Evolutionary conservation across 2,329 filamentous ascomycete species (phyloP).

Genomic region (Xylariaceae sp.): DNA sequence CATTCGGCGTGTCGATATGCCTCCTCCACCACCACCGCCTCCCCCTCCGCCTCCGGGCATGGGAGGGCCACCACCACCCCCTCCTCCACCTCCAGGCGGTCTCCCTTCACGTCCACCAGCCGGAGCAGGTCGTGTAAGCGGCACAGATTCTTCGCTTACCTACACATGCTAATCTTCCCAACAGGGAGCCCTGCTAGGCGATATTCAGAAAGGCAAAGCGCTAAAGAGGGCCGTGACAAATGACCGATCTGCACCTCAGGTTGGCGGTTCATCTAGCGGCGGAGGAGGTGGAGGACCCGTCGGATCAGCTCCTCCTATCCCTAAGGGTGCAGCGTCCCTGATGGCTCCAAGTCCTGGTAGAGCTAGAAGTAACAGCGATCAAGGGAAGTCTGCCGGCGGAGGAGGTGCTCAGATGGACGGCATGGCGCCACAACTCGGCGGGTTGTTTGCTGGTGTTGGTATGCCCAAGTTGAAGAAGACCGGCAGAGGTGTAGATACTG

Average conservation of each 20-base stretch:
- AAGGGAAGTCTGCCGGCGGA: constrained; percentile 45
- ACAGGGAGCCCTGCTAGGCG: constrained; percentile 79
- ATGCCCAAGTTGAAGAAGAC: constrained; percentile 94
- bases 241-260: constrained; percentile 78
- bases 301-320: constrained; percentile 78
- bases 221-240: constrained; percentile 88
- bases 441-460: constrained; percentile 85
- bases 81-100: constrained; percentile 61
- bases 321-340: constrained; percentile 60
- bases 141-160: constrained; percentile 3
- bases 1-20: constrained; percentile 32
- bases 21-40: constrained; percentile 65
- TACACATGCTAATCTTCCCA: constrained; percentile 16
- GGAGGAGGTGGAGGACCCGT: constrained; percentile 57
- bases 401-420: constrained; percentile 41
- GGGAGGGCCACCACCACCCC: constrained; percentile 61
- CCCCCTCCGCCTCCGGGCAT: constrained; percentile 57
- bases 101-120: constrained; percentile 56
- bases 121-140: constrained; percentile 57
- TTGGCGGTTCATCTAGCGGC: constrained; percentile 55
- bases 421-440: constrained; percentile 76
- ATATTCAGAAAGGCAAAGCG: constrained; percentile 76
- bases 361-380: constrained; percentile 80
- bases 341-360: constrained; percentile 63
- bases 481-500: constrained; percentile 75